These are phyloP conservation scores for Barnettozyma salicaria DNA, from an alignment of 805 yeast species.

Conservation along the genomic window DNA sequence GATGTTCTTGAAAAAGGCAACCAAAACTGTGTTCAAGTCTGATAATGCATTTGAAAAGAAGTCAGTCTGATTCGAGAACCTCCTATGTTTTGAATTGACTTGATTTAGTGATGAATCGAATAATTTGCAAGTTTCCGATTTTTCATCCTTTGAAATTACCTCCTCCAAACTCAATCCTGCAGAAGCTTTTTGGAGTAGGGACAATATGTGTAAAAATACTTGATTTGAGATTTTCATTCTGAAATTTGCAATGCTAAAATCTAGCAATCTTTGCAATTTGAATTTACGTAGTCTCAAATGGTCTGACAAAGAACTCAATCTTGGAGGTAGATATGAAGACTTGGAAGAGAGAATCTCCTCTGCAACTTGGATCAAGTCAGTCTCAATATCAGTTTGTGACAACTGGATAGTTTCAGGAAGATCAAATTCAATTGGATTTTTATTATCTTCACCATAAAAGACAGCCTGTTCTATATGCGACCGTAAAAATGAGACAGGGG, in stretches of 20 bases:
- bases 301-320: conserved; percentile 43
- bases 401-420: conserved; percentile 40
- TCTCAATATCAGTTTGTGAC: conserved; percentile 39
- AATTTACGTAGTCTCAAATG: conserved; percentile 46
- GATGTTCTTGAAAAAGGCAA: conserved; percentile 21
- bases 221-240: conserved; percentile 27
- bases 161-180: conserved; percentile 33
- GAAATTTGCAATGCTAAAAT: conserved; percentile 43
- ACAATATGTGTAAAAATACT: conserved; percentile 35
- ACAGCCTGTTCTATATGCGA: conserved; percentile 83
- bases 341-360: conserved; percentile 51
- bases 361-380: conserved; percentile 45
- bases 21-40: conserved; percentile 24
- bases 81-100: conserved; percentile 13
- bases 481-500: conserved; percentile 39
- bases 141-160: conserved; percentile 1
- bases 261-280: conserved; percentile 39
- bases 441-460: conserved; percentile 42
- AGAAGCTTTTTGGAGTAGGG: conserved; percentile 37
- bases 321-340: conserved; percentile 51
- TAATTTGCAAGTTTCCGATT: conserved; percentile 1
- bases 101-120: conserved; percentile 9
- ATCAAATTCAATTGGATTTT: conserved; percentile 45
- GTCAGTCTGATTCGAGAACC: conserved; percentile 13
- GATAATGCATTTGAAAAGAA: conserved; percentile 26